Evolutionary conservation across 2,329 filamentous ascomycete species (phyloP).

Genomic region (Xylaria sp.): DNA sequence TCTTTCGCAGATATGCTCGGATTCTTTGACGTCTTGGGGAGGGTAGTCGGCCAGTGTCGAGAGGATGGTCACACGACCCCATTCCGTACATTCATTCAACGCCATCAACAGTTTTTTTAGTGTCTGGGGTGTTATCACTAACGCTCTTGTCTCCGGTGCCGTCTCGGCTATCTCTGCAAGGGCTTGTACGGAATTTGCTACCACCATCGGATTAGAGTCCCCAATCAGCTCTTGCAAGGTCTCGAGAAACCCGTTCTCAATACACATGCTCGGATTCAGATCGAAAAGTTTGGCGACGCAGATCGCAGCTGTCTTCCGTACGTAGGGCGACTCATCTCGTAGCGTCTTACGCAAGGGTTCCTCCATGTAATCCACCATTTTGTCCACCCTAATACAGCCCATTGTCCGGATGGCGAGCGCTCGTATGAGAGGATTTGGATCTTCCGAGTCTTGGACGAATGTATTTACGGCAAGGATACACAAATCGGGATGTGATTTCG

Average conservation of each 20-base stretch:
- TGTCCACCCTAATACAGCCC: slow-evolving; percentile 98
- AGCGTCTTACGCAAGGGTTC: slow-evolving; percentile 95
- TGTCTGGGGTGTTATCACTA: slow-evolving; percentile 82
- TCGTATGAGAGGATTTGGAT: slow-evolving; percentile 94
- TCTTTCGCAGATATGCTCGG: slow-evolving; percentile 97
- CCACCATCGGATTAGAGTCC: slow-evolving; percentile 98
- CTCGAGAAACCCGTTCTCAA: slow-evolving; percentile 97
- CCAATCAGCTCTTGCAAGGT: slow-evolving; percentile 94
- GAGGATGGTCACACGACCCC: slow-evolving; percentile 94
- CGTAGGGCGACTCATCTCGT: slow-evolving; percentile 96
- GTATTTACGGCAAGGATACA: slow-evolving; percentile 99
- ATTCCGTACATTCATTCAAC: slow-evolving; percentile 97
- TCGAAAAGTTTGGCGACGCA: slow-evolving; percentile 99
- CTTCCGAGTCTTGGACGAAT: slow-evolving; percentile 98
- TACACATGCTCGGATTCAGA: slow-evolving; percentile 88
- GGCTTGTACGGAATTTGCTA: slow-evolving; percentile 95
- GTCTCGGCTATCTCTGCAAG: slow-evolving; percentile 91
- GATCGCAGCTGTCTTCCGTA: slow-evolving; percentile 96
- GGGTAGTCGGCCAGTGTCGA: slow-evolving; percentile 90
- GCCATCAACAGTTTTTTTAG: slow-evolving; percentile 97
- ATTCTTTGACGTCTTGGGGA: slow-evolving; percentile 89
- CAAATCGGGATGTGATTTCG: slow-evolving; percentile 97
- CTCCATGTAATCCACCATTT: slow-evolving; percentile 99
- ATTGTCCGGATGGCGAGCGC: slow-evolving; percentile 97
- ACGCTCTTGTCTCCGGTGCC: slow-evolving; percentile 87